Evolutionary conservation across 2,329 filamentous ascomycete species (phyloP).

Genomic region (Cryphonectria parasitica): DNA sequence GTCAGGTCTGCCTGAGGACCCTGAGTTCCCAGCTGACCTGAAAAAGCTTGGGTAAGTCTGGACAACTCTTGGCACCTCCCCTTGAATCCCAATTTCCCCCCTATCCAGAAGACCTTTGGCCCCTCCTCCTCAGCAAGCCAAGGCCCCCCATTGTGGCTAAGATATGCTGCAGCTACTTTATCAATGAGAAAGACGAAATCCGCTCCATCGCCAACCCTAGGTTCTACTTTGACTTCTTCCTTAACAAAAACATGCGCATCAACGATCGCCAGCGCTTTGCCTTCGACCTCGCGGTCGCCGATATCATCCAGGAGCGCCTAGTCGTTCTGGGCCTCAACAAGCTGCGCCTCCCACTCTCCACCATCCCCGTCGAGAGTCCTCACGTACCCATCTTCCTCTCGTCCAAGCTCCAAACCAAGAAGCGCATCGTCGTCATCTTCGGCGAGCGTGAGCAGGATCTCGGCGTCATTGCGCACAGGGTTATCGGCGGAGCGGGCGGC

Average conservation of each 20-base stretch:
- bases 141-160: neutral
- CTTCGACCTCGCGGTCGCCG: constrained; percentile 72
- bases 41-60: constrained; percentile 69
- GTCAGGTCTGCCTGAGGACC: constrained; percentile 71
- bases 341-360: constrained; percentile 62
- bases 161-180: constrained; percentile 66
- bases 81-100: no score
- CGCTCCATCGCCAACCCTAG: constrained; percentile 69
- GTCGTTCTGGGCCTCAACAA: constrained; percentile 61
- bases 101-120: neutral
- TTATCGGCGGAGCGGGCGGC: constrained; percentile 65
- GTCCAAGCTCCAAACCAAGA: constrained; percentile 55
- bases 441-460: constrained; percentile 74
- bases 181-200: constrained; percentile 77
- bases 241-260: constrained; percentile 73
- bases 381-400: constrained; percentile 71
- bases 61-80: constrained; percentile 10
- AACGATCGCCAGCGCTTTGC: constrained; percentile 76
- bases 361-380: constrained; percentile 47
- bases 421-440: constrained; percentile 73
- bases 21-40: constrained; percentile 67
- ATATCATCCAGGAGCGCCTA: constrained; percentile 67
- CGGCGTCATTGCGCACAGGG: constrained; percentile 73
- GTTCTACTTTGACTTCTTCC: constrained; percentile 73
- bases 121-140: neutral